Evolutionary conservation across 495 filamentous ascomycete species (phyloP).

Genomic region (Beverwykella pulmonaria): DNA sequence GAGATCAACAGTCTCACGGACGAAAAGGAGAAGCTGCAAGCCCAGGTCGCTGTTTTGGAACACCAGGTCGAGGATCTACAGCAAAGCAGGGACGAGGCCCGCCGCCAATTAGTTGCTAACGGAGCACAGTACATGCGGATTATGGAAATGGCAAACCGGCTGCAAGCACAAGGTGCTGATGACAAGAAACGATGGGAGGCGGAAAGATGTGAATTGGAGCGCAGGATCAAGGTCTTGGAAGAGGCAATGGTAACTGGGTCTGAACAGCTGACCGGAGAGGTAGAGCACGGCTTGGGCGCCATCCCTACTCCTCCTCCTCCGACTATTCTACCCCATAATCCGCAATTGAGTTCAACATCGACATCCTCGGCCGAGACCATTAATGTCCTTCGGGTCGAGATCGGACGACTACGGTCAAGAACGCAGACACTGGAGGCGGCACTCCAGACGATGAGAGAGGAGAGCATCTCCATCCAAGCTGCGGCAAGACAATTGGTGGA

Average conservation of each 20-base stretch:
- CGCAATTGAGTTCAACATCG: background rate
- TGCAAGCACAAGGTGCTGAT: constrained; percentile 47
- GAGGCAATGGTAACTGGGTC: constrained; percentile 37
- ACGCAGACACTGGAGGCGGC: constrained; percentile 31
- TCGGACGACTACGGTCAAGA: constrained; percentile 24
- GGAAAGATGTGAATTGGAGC: constrained; percentile 47
- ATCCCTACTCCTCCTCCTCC: constrained; percentile 5
- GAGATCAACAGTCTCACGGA: constrained; percentile 54
- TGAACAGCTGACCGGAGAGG: background rate
- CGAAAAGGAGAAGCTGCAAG: constrained; percentile 48
- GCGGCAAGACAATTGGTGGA: constrained; percentile 25
- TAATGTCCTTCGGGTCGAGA: constrained; percentile 34
- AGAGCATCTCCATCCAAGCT: constrained; percentile 35
- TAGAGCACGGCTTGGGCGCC: background rate
- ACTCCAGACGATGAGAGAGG: constrained; percentile 33
- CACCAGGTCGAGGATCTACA: constrained; percentile 49
- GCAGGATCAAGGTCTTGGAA: constrained; percentile 35
- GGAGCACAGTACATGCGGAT: constrained; percentile 54
- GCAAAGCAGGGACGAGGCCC: constrained; percentile 48
- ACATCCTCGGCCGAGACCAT: constrained; percentile 29
- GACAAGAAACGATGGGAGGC: constrained; percentile 49
- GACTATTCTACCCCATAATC: constrained; percentile 8
- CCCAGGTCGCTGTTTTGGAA: constrained; percentile 49
- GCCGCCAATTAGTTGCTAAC: constrained; percentile 41
- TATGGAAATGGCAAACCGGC: constrained; percentile 49